These are phyloP conservation scores for Emmonsiellopsis sp. DNA, from an alignment of 2,329 filamentous ascomycete genomes.

Conservation along the genomic window DNA sequence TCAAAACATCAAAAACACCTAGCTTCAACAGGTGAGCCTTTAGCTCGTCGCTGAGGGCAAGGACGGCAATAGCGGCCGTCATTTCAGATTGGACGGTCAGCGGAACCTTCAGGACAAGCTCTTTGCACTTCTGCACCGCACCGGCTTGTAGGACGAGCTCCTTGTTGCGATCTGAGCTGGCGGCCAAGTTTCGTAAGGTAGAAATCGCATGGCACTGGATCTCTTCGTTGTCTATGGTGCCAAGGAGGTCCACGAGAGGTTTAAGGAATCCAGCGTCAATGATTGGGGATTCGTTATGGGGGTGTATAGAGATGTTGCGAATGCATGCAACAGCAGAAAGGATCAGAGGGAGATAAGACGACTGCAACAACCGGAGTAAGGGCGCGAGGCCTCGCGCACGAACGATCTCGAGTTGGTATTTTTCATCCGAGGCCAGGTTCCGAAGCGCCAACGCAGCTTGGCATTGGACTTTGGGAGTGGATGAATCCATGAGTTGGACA, in stretches of 20 bases:
- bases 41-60: constrained; percentile 89
- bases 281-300: constrained; percentile 93
- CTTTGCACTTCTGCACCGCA: constrained; percentile 97
- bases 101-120: constrained; percentile 85
- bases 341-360: constrained; percentile 89
- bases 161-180: constrained; percentile 96
- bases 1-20: constrained; percentile 91
- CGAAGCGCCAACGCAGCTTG: constrained; percentile 89
- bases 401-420: constrained; percentile 97
- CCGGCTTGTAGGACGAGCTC: constrained; percentile 93
- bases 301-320: constrained; percentile 97
- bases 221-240: constrained; percentile 94
- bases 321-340: constrained; percentile 96
- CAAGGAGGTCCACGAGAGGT: constrained; percentile 84
- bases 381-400: constrained; percentile 76
- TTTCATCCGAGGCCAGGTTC: constrained; percentile 94
- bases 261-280: constrained; percentile 95
- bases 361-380: constrained; percentile 81
- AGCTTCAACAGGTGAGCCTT: constrained; percentile 85
- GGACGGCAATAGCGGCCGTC: constrained; percentile 96
- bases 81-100: constrained; percentile 96
- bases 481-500: constrained; percentile 94
- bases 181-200: constrained; percentile 86
- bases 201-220: constrained; percentile 99
- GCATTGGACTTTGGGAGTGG: constrained; percentile 94